Conservation (phyloP, 768 basidiomycete species). For the Pleurotus sapidus region DNA sequence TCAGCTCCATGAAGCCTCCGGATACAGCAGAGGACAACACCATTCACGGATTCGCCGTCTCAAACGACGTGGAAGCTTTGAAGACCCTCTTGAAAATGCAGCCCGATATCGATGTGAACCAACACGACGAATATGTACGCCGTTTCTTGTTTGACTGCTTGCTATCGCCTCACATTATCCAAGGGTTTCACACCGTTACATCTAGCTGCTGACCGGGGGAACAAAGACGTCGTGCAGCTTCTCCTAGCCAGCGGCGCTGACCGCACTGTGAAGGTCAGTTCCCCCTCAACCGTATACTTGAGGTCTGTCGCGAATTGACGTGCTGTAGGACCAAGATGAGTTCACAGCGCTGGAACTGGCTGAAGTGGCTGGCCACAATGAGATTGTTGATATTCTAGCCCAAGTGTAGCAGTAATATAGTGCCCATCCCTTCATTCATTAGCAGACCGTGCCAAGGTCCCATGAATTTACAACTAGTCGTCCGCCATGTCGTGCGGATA, state of each 20-base stretch:
- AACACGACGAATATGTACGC: slow-evolving; percentile 72
- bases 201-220: slow-evolving; percentile 82
- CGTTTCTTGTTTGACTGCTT: background rate
- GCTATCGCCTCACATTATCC: background rate
- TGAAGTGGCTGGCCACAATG: slow-evolving; percentile 50
- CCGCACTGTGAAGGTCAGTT: slow-evolving; percentile 53
- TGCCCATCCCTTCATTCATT: too few species aligned
- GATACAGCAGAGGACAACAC: slow-evolving; percentile 32
- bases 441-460: too few species aligned
- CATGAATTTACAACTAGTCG: too few species aligned
- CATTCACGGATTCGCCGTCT: slow-evolving; percentile 63
- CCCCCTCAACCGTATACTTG: background rate
- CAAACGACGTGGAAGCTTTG: slow-evolving; percentile 48
- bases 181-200: slow-evolving; percentile 91
- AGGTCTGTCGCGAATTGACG: background rate
- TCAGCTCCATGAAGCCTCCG: slow-evolving; percentile 55
- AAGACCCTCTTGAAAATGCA: slow-evolving; percentile 37
- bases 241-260: slow-evolving; percentile 69
- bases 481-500: too few species aligned
- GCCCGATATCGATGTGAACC: slow-evolving; percentile 50
- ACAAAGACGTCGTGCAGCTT: slow-evolving; percentile 48
- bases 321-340: slow-evolving; percentile 61
- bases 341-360: slow-evolving; percentile 63
- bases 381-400: slow-evolving; percentile 39
- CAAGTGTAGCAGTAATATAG: background rate